phyloP scores from a whole-genome alignment of 768 basidiomycete species.

The Boletus rubescentipes region DNA sequence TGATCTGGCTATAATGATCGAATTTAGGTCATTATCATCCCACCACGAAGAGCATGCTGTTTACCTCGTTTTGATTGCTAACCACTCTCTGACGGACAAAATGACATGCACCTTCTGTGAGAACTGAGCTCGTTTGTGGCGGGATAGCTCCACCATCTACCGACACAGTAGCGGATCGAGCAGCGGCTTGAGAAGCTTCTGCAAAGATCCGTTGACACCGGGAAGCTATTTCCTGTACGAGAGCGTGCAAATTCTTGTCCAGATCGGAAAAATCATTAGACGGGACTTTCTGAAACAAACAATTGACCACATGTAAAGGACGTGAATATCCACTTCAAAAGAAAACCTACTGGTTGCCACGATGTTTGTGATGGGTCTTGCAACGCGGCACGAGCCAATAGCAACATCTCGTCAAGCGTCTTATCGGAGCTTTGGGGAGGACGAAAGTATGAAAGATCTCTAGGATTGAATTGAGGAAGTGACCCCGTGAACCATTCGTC shows the following conservation, averaged over 20 bases:
- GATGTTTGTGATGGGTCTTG: constrained; percentile 45
- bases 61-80: constrained; percentile 49
- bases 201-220: constrained; percentile 62
- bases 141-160: constrained; percentile 29
- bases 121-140: constrained; percentile 32
- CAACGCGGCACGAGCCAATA: constrained; percentile 48
- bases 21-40: constrained; percentile 28
- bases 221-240: constrained; percentile 59
- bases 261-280: constrained; percentile 54
- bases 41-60: constrained; percentile 26
- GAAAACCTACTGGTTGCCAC: constrained; percentile 53
- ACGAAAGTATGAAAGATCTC: constrained; percentile 29
- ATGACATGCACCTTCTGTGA: constrained; percentile 32
- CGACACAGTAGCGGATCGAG: constrained; percentile 54
- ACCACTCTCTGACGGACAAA: constrained; percentile 57
- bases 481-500: constrained; percentile 81
- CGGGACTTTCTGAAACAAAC: constrained; percentile 42
- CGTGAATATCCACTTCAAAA: constrained; percentile 25
- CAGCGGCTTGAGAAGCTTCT: constrained; percentile 60
- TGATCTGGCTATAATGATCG: constrained; percentile 39
- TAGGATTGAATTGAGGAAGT: constrained; percentile 33
- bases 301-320: constrained; percentile 27
- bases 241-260: constrained; percentile 66
- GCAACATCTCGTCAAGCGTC: constrained; percentile 39
- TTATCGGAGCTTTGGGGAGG: constrained; percentile 20